Percentiles rank a stretch among this genome's conserved stretches.
phyloP scores from a whole-genome alignment of 495 filamentous ascomycete species.

The Xylaria scruposa region DNA sequence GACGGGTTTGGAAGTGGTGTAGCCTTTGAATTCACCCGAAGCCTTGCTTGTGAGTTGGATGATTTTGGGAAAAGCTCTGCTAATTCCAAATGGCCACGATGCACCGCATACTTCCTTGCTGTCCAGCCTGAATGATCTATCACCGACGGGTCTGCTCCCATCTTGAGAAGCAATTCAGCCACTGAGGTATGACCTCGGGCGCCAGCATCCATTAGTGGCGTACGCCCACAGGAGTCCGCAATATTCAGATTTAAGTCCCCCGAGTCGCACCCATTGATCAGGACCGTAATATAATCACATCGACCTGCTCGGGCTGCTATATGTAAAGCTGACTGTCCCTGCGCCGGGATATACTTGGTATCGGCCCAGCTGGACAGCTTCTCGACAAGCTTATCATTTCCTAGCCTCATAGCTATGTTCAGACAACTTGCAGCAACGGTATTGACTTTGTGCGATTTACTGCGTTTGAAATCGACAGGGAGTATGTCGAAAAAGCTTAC shows the following conservation, averaged over 20 bases:
- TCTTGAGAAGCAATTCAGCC: slow-evolving; percentile 61
- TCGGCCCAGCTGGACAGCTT: slow-evolving; percentile 39
- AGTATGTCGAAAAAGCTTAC: neutral
- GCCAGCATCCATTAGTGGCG: slow-evolving; percentile 75
- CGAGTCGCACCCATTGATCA: slow-evolving; percentile 64
- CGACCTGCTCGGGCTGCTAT: slow-evolving; percentile 74
- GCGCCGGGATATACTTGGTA: slow-evolving; percentile 69
- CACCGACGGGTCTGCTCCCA: slow-evolving; percentile 62
- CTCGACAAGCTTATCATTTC: slow-evolving; percentile 5
- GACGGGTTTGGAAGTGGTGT: neutral
- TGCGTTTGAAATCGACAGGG: neutral
- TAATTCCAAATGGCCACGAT: slow-evolving; percentile 68
- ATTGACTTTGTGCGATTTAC: slow-evolving; percentile 1
- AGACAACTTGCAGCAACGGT: neutral
- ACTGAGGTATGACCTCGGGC: slow-evolving; percentile 69
- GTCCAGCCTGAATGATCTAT: slow-evolving; percentile 80
- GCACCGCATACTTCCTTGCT: slow-evolving; percentile 74
- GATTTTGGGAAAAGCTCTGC: slow-evolving; percentile 27
- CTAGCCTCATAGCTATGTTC: neutral
- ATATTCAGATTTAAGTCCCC: slow-evolving; percentile 63
- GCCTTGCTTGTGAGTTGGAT: neutral
- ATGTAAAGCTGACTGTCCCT: slow-evolving; percentile 77
- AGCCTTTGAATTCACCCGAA: neutral
- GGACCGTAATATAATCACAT: slow-evolving; percentile 62
- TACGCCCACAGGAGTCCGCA: slow-evolving; percentile 59